Base-by-base conservation (phyloP, 208 protist genomes). In the Novymonas esmeraldas region DNA sequence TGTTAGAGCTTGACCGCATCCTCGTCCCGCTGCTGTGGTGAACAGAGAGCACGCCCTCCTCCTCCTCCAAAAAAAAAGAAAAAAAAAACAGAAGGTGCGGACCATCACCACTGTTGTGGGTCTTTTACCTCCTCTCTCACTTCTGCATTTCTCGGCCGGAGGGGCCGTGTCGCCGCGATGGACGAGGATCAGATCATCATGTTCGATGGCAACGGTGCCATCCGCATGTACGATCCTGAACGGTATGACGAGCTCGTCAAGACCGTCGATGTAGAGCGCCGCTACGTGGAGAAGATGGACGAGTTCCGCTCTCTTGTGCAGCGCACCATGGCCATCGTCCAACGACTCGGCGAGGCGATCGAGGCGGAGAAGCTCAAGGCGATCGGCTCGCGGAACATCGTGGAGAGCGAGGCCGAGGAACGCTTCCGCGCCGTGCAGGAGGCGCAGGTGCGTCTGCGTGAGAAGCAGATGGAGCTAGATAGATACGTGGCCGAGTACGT, bases 171-270 rank as follows among this genome's bases (percentile, higher is more conserved):
- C 16, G 14, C 24, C 49, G 59, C 65, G 3, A 92, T 92, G 88
- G 90, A 92, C 48, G 88, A 94, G 36, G 90, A 95, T 66, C 82
- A 88, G 67, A 60, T 94, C 39, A 82, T 95, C 42, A 94, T 94
- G 85, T 97, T 97, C 70, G 90, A 95, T 82, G 81, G 79, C 72
- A 87, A 92, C 54, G 86, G 88, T 16, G 86, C 85, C 57, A 93
- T 95, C 63, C 85, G 89, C 56, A 94, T 97, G 84, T 97, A 97
- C 76, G 85, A 90, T 66, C 92, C 92, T 3, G 89, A 97, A 28
- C 95, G 93, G 75, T 97, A 87, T 62, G 89, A 97, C 48, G 76
- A 97, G 61, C 70, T 93, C 18, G 51, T 93, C 20, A 91, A 90
- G 52, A 69, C 84, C 0, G 81, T 94, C n/a, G 87, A 92, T 38